These are phyloP conservation scores for Ricinus communis DNA, from an alignment of 345 rosid genomes.

Conservation along the genomic window DNA sequence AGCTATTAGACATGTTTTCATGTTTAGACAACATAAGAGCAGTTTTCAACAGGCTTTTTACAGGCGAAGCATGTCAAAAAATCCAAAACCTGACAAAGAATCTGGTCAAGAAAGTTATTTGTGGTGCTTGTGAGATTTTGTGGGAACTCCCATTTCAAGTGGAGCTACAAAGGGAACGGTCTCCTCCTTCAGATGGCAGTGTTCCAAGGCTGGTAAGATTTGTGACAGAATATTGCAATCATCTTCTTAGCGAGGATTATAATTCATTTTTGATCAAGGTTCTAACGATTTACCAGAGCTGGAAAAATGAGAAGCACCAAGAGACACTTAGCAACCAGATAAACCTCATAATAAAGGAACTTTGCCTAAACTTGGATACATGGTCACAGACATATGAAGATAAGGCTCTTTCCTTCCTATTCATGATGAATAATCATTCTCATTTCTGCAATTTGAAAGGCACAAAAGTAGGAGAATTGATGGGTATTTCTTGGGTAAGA, in stretches of 20 bases:
- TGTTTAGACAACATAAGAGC: conserved; percentile 53
- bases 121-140: conserved; percentile 62
- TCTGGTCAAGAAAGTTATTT: conserved; percentile 55
- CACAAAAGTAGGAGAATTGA: conserved; percentile 61
- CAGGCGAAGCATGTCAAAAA: conserved; percentile 47
- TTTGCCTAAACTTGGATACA: conserved; percentile 61
- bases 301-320: conserved; percentile 58
- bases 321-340: conserved; percentile 53
- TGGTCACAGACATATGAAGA: conserved; percentile 62
- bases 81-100: conserved; percentile 58
- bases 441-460: conserved; percentile 59
- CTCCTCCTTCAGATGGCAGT: conserved; percentile 54
- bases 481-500: conserved; percentile 77
- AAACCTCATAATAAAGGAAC: conserved; percentile 52
- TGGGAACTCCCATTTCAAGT: conserved; percentile 71
- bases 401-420: conserved; percentile 52
- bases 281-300: conserved; percentile 52
- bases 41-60: conserved; percentile 66
- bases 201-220: conserved; percentile 65
- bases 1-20: conserved; percentile 59
- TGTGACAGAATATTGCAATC: conserved; percentile 68
- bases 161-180: conserved; percentile 51
- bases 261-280: conserved; percentile 56
- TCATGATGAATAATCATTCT: conserved; percentile 84
- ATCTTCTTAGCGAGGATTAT: conserved; percentile 48